Evolutionary conservation across 139 green algal genomes (phyloP).

Genomic region (Chlorella sorokiniana): DNA sequence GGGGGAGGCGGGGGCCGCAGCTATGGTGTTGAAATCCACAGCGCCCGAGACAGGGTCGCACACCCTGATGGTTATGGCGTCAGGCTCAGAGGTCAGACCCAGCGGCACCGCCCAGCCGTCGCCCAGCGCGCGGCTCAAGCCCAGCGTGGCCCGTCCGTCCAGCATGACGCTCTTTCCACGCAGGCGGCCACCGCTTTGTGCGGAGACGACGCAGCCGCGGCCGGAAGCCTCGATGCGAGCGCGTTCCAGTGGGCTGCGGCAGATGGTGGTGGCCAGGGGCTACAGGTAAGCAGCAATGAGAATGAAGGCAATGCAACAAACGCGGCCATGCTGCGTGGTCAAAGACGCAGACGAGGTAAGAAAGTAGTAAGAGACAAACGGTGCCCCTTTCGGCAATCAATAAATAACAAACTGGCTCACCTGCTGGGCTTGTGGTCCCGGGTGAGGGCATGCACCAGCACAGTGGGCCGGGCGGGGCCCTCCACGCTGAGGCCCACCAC

Average conservation of each 20-base stretch:
- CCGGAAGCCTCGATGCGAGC: neutral
- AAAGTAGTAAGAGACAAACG: no score
- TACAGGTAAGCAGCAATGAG: no score
- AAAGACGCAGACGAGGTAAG: no score
- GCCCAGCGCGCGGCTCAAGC: slow-evolving; percentile 8
- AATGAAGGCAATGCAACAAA: no score
- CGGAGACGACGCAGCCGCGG: neutral
- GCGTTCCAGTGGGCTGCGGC: slow-evolving; percentile 55
- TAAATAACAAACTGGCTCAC: neutral
- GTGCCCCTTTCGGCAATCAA: no score
- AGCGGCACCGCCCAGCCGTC: slow-evolving; percentile 19
- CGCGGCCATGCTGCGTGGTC: neutral
- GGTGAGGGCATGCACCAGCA: slow-evolving; percentile 41
- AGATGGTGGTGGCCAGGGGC: no score
- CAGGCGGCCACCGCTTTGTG: no score
- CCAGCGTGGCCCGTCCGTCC: neutral
- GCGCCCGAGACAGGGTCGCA: neutral
- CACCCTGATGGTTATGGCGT: slow-evolving; percentile 6
- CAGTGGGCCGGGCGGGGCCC: neutral
- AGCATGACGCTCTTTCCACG: neutral
- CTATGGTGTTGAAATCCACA: no score
- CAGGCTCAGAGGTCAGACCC: slow-evolving; percentile 13
- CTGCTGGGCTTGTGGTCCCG: slow-evolving; percentile 62
- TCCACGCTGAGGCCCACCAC: slow-evolving; percentile 42
- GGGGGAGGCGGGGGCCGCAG: neutral